Base-by-base conservation (phyloP, 495 filamentous ascomycete species). In the Terfezia claveryi region DNA sequence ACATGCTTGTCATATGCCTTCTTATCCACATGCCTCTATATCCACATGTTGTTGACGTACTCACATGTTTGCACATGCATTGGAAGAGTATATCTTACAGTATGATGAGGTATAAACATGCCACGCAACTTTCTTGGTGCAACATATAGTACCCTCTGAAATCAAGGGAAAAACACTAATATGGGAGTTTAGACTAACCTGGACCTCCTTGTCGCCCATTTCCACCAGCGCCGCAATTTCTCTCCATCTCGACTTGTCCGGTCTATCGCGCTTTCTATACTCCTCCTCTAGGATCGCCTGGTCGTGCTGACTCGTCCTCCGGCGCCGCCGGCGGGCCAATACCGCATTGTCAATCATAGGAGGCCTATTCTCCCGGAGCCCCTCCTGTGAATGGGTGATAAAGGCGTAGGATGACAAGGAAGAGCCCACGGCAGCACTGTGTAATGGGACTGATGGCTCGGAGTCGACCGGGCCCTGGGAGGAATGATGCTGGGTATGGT, bases 171-270 rank as follows among this genome's bases (percentile, higher is more conserved):
- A n/a, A 32, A 32, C 27, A 7, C 7, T 2, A 32, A 32, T 32
- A 7, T 32, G 27, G 4, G 27, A 32, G 4, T 32, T 32, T 7
- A 32, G 41, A 56, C 82, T 73, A 62, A 95, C 91, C 78, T 96
- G 92, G 17, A 96, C 86, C 73, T 95, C 89, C 68, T 95, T 95
- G 70, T 99, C 91, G 58, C 84, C 91, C 61, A 99, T 75, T 50
- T 83, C 80, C 54, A 96, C 92, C 65, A 77, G 79, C 67, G 75
- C 77, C 54, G 88, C 82, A 56, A 99, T 85, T 61, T 80, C 81
- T 49, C 81, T 74, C 64, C 91, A 83, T 63, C 83, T 81, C 14
- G 79, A 73, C 68, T 95, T 95, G 71, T 96, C 91, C 54, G 92
- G 92, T 66, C 94, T 94, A 4, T 87, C 74, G 64, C 95, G 88